Base-by-base conservation (phyloP, 345 rosid genomes). In the Pistacia atlantica region DNA sequence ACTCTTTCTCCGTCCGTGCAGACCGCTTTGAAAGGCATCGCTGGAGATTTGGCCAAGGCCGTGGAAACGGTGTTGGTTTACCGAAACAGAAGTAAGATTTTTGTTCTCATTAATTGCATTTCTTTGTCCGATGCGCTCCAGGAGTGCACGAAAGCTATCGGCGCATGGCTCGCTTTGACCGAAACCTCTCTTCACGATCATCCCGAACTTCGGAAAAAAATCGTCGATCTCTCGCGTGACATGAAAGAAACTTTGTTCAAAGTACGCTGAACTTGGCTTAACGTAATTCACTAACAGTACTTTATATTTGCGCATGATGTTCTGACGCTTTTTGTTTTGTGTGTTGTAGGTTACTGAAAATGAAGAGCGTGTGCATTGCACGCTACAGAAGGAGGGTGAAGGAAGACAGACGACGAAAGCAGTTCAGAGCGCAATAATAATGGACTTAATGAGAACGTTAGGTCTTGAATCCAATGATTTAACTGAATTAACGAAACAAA, bases 361-460 rank as follows among this genome's bases (percentile, higher is more conserved):
- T 69, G 89, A 86, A 78, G 83, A 83, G 76, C 69, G 86, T 77
- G 86, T 81, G 33, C 74, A 63, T 4, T 70, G 78, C 17, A 79
- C 81, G 46, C 69, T 86, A 46, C 74, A 79, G 60, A 86, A 81
- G 65, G 89, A 86, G 77, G 89, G 80, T 2, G 66, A 75, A 61
- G 82, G 75, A 63, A 77, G 85, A 66, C 66, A n/a, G 54, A 77
- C 85, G 3, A 81, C 65, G 67, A 86, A 81, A 70, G 86, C 85
- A 25, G 85, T 83, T 48, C 82, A 86, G 33, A 83, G 85, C 65
- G 85, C 84, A 16, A 81, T 83, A 28, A 46, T 83, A 46, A 83
- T 83, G 89, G 87, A 86, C 81, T 78, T 83, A 20, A 85, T 85
- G 1, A 74, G 89, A 73, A 84, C 85, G 22, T 64, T 86, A 61